Evolutionary conservation across 169 alveolate species (phyloP), one percentile per base, ranked within the genome.

Genomic region (Plasmodium coatneyi): DNA sequence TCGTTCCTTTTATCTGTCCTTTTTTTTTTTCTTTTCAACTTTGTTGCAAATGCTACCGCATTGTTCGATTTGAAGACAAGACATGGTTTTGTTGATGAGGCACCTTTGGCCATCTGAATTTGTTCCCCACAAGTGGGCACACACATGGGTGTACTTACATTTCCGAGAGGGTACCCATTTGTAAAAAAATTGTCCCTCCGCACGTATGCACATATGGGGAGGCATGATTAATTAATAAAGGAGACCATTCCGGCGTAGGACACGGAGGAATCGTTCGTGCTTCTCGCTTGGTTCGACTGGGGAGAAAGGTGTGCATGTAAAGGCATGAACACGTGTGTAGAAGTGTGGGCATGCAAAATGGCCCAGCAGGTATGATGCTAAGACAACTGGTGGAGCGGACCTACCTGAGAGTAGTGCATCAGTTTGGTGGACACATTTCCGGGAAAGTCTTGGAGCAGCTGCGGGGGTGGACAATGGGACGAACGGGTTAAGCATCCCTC

Each of bases 211-310:
- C 56, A 14, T 49, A 14, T 12, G 60, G 19, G 22, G 60, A 3
- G 60, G 60, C 60, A 3, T 2, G 60, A 12, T 92, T 83, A 72
- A 71, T 56, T 83, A 80, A 84, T 41, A 32, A 60, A n/a, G 16
- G 95, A 82, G 5, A 96, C 97, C 0, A 96, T 84, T 28, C 98
- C 78, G 1, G 99, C 99, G 96, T 98, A 98, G 30, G 99, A 97
- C 5, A 98, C 99, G 6, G 99, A 97, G 6, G 98, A 83, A 80
- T 97, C 98, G 10, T 83, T 81, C 34, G 79, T 22, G 28, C 92
- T 95, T 72, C 86, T 92, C 56, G 96, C 98, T 46, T 94, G 12
- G 79, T 95, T 96, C 12, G 98, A 96, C 97, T 98, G 98, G 36
- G 96, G 96, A 86, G 97, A 97, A 4, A 25, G 3, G 76, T 10